Evolutionary conservation across 163 green algal genomes (phyloP).

Genomic region (Prototheca cutis): DNA sequence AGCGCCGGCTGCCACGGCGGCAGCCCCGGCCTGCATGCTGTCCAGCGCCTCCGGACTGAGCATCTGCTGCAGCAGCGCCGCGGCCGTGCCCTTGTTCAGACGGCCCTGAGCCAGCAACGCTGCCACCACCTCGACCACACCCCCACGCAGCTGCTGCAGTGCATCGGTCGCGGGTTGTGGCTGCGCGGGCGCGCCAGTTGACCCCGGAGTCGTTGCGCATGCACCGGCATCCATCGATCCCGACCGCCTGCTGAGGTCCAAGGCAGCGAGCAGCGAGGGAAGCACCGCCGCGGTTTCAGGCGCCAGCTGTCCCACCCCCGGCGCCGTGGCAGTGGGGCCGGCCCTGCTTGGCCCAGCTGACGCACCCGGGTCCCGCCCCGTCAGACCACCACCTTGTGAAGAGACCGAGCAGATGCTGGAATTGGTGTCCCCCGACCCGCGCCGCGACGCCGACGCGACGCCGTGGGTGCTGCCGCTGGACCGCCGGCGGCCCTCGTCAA

Average conservation of each 20-base stretch:
- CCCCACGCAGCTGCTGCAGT: constrained; percentile 5
- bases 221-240: too few relatives aligned
- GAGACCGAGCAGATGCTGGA: background rate
- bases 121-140: constrained; percentile 26
- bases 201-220: background rate
- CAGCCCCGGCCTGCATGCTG: background rate
- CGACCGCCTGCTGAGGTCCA: background rate
- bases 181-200: background rate
- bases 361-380: too few relatives aligned
- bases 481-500: background rate
- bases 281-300: background rate
- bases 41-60: background rate
- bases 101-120: constrained; percentile 18
- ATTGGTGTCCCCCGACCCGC: too few relatives aligned
- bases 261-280: background rate
- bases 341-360: background rate
- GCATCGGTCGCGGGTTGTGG: background rate
- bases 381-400: background rate
- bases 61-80: constrained; percentile 20
- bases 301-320: background rate
- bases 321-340: background rate
- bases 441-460: background rate
- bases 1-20: background rate
- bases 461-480: background rate
- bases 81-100: constrained; percentile 11